Conservation (phyloP, 306 rosid species). For the Oxytropis ochrocephala region DNA sequence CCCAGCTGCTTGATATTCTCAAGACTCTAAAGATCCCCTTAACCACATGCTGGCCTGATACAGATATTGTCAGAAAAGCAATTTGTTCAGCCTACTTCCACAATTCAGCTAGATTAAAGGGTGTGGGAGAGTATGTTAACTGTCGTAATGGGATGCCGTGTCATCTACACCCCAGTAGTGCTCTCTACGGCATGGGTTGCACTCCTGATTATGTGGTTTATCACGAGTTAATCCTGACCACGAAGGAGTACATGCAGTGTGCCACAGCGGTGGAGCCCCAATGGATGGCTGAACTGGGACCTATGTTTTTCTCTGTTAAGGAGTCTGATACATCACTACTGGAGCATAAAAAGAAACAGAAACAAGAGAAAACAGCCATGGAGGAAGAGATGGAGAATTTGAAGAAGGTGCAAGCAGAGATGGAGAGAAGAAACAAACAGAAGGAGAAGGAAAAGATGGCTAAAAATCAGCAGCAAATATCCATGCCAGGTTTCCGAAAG, state of each 20-base stretch:
- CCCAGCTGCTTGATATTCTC: conserved; percentile 86
- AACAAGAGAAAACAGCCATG: conserved; percentile 89
- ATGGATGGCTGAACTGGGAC: conserved; percentile 94
- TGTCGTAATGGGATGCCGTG: conserved; percentile 87
- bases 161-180: conserved; percentile 96
- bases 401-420: conserved; percentile 69
- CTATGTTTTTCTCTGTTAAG: conserved; percentile 96
- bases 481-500: conserved; percentile 65
- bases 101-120: conserved; percentile 84
- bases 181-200: conserved; percentile 96
- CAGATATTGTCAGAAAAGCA: conserved; percentile 84
- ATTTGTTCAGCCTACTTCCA: conserved; percentile 95
- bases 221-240: conserved; percentile 76
- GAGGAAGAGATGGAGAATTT: conserved; percentile 96
- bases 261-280: conserved; percentile 97
- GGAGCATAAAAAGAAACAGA: conserved; percentile 88
- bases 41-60: conserved; percentile 71
- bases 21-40: conserved; percentile 79
- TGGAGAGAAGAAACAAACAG: conserved; percentile 49
- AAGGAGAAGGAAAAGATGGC: conserved; percentile 56
- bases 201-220: conserved; percentile 89
- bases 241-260: conserved; percentile 96
- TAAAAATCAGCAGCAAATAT: conserved; percentile 68
- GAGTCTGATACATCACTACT: conserved; percentile 87
- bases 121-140: conserved; percentile 94